These are phyloP conservation scores for Sanguinoderma infundibulare DNA, from an alignment of 1,284 basidiomycete genomes.

Conservation along the genomic window DNA sequence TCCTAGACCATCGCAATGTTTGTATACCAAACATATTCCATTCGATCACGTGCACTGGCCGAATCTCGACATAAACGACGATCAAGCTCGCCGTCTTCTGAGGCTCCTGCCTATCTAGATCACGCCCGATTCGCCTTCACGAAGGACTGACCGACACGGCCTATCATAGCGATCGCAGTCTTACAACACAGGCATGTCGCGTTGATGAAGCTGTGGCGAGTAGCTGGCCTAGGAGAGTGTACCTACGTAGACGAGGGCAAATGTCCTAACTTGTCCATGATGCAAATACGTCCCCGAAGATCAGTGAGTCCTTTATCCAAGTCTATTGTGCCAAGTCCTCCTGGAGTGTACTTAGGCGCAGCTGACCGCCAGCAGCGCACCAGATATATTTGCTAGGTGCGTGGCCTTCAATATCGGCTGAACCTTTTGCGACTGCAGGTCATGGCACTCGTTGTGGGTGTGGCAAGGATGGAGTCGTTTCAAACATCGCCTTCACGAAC, in stretches of 20 bases:
- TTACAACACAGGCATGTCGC: neutral
- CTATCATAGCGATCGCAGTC: neutral
- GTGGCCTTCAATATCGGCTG: neutral
- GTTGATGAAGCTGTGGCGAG: neutral
- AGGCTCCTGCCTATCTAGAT: neutral
- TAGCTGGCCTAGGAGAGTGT: too few species aligned
- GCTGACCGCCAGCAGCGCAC: too few species aligned
- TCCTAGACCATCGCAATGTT: conserved; percentile 30
- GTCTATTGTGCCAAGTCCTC: too few species aligned
- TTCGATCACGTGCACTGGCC: conserved; percentile 27
- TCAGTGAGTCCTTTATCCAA: too few species aligned
- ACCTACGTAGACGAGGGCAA: too few species aligned
- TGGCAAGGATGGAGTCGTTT: too few species aligned
- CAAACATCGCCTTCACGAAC: neutral
- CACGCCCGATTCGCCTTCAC: neutral
- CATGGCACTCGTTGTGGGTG: too few species aligned
- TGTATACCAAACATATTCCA: conserved; percentile 33
- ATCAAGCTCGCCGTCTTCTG: neutral
- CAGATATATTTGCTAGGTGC: neutral
- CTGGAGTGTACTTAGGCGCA: too few species aligned
- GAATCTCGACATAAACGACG: conserved; percentile 10
- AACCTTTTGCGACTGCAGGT: neutral
- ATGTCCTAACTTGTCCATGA: too few species aligned
- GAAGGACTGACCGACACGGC: neutral
- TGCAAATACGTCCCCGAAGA: too few species aligned